These are phyloP conservation scores for Hirschfeldia incana DNA, from an alignment of 345 rosid species.

Conservation along the genomic window DNA sequence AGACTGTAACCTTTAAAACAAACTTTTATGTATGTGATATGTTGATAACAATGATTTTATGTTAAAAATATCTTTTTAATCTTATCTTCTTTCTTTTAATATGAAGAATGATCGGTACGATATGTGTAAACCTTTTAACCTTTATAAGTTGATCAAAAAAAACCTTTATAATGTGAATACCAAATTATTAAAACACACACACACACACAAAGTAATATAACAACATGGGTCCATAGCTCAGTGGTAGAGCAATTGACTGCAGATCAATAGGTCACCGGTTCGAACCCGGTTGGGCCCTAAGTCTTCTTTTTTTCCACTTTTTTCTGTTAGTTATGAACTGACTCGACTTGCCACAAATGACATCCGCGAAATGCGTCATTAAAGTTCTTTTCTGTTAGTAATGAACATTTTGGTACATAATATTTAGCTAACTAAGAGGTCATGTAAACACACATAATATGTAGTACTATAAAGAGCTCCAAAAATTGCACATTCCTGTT, in stretches of 20 bases:
- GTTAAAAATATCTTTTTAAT: neutral
- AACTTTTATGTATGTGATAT: neutral
- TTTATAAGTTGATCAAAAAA: too few relatives aligned
- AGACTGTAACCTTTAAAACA: neutral
- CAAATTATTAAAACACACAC: neutral
- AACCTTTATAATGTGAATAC: too few relatives aligned
- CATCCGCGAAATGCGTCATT: neutral
- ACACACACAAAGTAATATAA: neutral
- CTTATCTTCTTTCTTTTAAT: too few relatives aligned
- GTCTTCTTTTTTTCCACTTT: neutral
- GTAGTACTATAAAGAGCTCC: neutral
- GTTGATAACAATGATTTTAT: neutral
- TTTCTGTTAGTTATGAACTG: neutral
- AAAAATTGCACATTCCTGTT: neutral
- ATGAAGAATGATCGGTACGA: too few relatives aligned
- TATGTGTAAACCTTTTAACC: neutral
- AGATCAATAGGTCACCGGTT: conserved; percentile 84
- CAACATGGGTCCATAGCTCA: conserved; percentile 68
- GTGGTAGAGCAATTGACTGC: conserved; percentile 95
- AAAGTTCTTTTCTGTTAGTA: neutral
- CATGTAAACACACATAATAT: neutral
- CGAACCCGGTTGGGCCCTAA: conserved; percentile 51
- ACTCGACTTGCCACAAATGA: neutral
- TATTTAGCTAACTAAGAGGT: neutral
- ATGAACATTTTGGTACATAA: too few relatives aligned